Conservation (phyloP, 2,329 filamentous ascomycete genomes). For the Aspergillus udagawae region DNA sequence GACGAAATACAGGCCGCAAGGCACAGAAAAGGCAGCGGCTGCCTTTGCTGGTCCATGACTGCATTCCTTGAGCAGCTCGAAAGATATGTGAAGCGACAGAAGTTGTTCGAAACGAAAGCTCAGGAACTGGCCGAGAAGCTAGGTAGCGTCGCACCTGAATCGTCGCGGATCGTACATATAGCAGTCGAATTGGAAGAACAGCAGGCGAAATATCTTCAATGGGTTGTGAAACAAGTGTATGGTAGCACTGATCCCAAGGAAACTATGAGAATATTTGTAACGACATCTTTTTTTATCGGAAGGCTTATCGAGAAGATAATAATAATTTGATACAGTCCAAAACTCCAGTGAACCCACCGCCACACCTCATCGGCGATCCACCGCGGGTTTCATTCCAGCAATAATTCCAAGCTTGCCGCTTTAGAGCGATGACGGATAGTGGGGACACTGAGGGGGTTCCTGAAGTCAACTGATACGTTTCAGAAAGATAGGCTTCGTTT, state of each 20-base stretch:
- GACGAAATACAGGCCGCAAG: constrained; percentile 29
- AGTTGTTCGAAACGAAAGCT: not conserved
- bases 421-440: constrained; percentile 9
- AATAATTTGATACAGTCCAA: no score
- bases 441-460: constrained; percentile 11
- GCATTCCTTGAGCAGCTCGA: constrained; percentile 32
- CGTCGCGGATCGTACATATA: not conserved
- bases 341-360: not conserved
- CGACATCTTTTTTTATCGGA: not conserved
- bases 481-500: constrained; percentile 15
- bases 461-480: constrained; percentile 19
- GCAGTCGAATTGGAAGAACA: not conserved
- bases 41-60: constrained; percentile 32
- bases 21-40: constrained; percentile 41
- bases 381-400: not conserved
- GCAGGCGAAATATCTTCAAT: not conserved
- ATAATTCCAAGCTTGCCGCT: not conserved
- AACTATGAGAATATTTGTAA: not conserved
- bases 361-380: constrained; percentile 6
- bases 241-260: not conserved
- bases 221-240: not conserved
- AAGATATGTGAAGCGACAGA: not conserved
- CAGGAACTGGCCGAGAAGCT: not conserved
- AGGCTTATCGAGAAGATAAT: not conserved
- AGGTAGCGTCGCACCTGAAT: not conserved